Percentiles rank a stretch among this genome's conserved stretches.
These are phyloP conservation scores for Phalaenopsis hybrid DNA, from an alignment of 116 monocot genomes.

Conservation along the genomic window DNA sequence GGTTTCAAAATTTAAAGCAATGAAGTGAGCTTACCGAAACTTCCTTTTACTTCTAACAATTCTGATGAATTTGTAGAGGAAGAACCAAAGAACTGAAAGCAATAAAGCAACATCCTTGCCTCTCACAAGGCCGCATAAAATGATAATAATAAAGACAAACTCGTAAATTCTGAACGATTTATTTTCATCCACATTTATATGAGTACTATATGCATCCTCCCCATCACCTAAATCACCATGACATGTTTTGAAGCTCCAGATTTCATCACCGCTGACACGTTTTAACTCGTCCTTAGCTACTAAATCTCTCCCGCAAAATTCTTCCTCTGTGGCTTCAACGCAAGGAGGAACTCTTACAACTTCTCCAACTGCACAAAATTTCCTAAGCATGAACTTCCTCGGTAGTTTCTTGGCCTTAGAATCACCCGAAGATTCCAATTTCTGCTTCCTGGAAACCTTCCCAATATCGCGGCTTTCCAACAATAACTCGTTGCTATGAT, in stretches of 20 bases:
- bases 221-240: background rate
- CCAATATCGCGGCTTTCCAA: slow-evolving; percentile 14
- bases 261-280: background rate
- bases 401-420: slow-evolving; percentile 28
- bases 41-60: slow-evolving; percentile 13
- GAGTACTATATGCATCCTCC: too few species aligned
- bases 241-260: background rate
- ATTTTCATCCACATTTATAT: background rate
- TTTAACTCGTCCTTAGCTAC: slow-evolving; percentile 2
- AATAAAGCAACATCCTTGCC: slow-evolving; percentile 37
- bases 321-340: background rate
- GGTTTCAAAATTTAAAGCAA: background rate
- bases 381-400: slow-evolving; percentile 28
- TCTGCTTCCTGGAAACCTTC: background rate
- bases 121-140: slow-evolving; percentile 50
- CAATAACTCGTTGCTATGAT: background rate
- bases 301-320: background rate
- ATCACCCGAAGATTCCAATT: background rate
- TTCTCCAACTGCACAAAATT: slow-evolving; percentile 8
- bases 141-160: slow-evolving; percentile 17
- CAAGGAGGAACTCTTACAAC: background rate
- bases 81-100: slow-evolving; percentile 25
- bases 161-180: slow-evolving; percentile 2
- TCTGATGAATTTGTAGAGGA: slow-evolving; percentile 16
- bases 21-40: background rate